Conservation (phyloP, 2,329 filamentous ascomycete species). For the Fusarium brevicatenulatum region DNA sequence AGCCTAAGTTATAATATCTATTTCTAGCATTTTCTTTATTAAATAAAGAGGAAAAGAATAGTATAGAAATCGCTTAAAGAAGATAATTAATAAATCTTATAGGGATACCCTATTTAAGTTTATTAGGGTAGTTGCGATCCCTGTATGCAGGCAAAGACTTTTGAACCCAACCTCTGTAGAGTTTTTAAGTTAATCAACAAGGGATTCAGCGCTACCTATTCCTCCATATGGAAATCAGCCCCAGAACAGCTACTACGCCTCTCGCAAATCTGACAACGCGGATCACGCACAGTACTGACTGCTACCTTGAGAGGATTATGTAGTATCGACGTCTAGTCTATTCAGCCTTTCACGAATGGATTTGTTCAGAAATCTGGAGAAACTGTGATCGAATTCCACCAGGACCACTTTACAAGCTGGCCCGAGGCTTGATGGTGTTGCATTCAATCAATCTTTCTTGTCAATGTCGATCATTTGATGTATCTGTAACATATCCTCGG, state of each 20-base stretch:
- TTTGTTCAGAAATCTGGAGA: slow-evolving; percentile 24
- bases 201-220: neutral
- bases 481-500: neutral
- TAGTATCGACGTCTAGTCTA: neutral
- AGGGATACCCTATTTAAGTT: too few species aligned
- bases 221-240: neutral
- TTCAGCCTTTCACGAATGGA: slow-evolving; percentile 1
- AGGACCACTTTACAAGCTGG: slow-evolving; percentile 1
- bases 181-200: neutral
- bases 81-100: too few species aligned
- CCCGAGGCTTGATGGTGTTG: slow-evolving; percentile 5
- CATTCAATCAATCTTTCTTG: neutral
- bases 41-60: too few species aligned
- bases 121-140: too few species aligned
- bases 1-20: too few species aligned
- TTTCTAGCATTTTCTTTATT: too few species aligned
- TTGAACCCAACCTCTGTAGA: too few species aligned
- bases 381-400: slow-evolving; percentile 12
- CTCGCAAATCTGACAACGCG: slow-evolving; percentile 15
- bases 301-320: neutral
- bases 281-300: neutral
- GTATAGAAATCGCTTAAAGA: too few species aligned
- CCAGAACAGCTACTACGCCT: neutral
- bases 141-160: too few species aligned
- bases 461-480: slow-evolving; percentile 15